Percentiles rank a stretch among this genome's conserved stretches.
Evolutionary conservation across 2,329 filamentous ascomycete species (phyloP).

Genomic region (Calonectria crousiana): DNA sequence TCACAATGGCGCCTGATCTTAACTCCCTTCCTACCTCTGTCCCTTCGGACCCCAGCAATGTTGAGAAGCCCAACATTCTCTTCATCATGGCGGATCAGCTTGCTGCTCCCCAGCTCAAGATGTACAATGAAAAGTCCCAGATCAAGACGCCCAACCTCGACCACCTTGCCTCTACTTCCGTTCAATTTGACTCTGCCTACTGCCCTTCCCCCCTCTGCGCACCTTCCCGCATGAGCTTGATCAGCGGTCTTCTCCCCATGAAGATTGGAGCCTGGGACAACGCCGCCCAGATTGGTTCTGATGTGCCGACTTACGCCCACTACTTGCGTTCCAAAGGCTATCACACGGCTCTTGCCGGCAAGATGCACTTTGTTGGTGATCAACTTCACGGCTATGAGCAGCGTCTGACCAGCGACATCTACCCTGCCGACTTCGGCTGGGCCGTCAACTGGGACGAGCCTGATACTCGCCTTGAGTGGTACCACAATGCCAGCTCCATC

Average conservation of each 20-base stretch:
- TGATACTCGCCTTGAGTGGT: slow-evolving; percentile 89
- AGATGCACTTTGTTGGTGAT: slow-evolving; percentile 98
- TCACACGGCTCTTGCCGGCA: slow-evolving; percentile 90
- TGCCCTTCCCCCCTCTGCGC: slow-evolving; percentile 94
- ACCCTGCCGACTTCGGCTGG: slow-evolving; percentile 95
- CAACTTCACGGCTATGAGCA: slow-evolving; percentile 95
- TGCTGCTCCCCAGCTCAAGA: slow-evolving; percentile 89
- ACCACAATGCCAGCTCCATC: slow-evolving; percentile 95
- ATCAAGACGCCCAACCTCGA: slow-evolving; percentile 95
- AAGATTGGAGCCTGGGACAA: slow-evolving; percentile 95
- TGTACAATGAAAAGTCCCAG: slow-evolving; percentile 88
- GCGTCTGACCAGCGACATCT: slow-evolving; percentile 93
- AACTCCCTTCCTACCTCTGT: slow-evolving; percentile 75
- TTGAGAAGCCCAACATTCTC: slow-evolving; percentile 56
- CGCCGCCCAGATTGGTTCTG: slow-evolving; percentile 84
- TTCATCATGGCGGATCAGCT: slow-evolving; percentile 99
- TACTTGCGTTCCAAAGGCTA: slow-evolving; percentile 89
- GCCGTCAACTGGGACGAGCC: slow-evolving; percentile 96
- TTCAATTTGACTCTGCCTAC: slow-evolving; percentile 94
- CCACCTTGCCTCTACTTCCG: slow-evolving; percentile 81
- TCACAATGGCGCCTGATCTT: slow-evolving; percentile 77
- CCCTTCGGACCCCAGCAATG: slow-evolving; percentile 28
- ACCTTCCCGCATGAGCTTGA: slow-evolving; percentile 93
- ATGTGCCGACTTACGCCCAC: slow-evolving; percentile 92
- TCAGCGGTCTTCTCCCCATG: slow-evolving; percentile 90